A percentile compares a stretch with the other conserved stretches of the same genome.
phyloP scores from a whole-genome alignment of 2,329 filamentous ascomycete species.

The Rhexocercosporidium sp. region DNA sequence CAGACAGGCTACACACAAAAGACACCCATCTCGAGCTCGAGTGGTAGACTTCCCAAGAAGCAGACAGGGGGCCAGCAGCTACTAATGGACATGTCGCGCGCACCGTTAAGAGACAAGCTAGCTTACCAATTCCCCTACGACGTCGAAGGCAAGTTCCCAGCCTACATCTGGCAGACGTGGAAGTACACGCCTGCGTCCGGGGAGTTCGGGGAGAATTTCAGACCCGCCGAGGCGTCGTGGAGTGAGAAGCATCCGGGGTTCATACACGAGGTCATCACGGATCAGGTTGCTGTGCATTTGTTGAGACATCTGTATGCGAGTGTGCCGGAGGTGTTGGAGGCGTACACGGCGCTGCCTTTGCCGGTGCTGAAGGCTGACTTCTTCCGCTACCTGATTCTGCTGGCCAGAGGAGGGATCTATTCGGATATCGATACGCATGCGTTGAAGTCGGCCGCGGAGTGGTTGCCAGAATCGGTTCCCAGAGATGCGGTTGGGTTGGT shows the following conservation, averaged over 20 bases:
- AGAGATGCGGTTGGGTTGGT: constrained; percentile 82
- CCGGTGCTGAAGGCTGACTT: constrained; percentile 80
- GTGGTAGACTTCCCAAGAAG: constrained; percentile 26
- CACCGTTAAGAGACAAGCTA: constrained; percentile 79
- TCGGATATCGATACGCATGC: constrained; percentile 91
- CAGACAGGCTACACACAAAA: constrained; percentile 21
- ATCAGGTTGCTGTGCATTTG: constrained; percentile 80
- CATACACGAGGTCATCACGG: constrained; percentile 96
- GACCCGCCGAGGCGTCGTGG: constrained; percentile 89
- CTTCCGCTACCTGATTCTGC: constrained; percentile 72
- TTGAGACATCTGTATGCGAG: constrained; percentile 86
- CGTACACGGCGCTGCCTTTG: constrained; percentile 74
- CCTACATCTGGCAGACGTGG: constrained; percentile 99
- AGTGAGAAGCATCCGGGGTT: constrained; percentile 86
- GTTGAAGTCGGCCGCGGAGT: constrained; percentile 81
- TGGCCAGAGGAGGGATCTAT: constrained; percentile 83
- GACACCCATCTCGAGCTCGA: constrained; percentile 26
- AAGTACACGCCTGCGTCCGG: constrained; percentile 80
- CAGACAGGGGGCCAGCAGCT: constrained; percentile 31
- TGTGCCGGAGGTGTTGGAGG: constrained; percentile 78
- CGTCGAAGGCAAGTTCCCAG: constrained; percentile 85
- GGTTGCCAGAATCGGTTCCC: constrained; percentile 82
- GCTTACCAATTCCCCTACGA: constrained; percentile 95
- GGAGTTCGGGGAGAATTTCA: constrained; percentile 75
- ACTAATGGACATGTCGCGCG: constrained; percentile 65